Evolutionary conservation across 768 basidiomycete genomes (phyloP).

Genomic region (Chlorophyllum brunneum): DNA sequence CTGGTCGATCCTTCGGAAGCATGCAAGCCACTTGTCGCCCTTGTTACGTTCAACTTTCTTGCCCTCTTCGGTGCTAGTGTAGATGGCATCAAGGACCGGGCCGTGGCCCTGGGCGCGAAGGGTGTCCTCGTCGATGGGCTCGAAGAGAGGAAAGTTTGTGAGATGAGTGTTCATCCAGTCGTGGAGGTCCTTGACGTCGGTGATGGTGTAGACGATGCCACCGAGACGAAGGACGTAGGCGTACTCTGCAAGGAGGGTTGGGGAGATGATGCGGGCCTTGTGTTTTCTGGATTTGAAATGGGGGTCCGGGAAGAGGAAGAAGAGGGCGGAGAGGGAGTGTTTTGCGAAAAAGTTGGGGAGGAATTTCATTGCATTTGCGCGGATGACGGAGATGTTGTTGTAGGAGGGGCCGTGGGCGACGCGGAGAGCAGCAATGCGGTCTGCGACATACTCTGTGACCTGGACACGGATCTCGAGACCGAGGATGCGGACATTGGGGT

Average conservation of each 20-base stretch:
- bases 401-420: slow-evolving; percentile 49
- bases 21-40: slow-evolving; percentile 90
- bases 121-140: slow-evolving; percentile 68
- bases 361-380: slow-evolving; percentile 99
- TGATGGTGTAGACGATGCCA: slow-evolving; percentile 97
- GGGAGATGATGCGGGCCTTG: slow-evolving; percentile 97
- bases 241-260: slow-evolving; percentile 96
- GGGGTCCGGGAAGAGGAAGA: slow-evolving; percentile 98
- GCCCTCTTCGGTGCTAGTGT: slow-evolving; percentile 90
- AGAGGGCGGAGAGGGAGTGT: slow-evolving; percentile 86
- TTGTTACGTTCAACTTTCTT: slow-evolving; percentile 92
- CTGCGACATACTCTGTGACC: slow-evolving; percentile 93
- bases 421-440: slow-evolving; percentile 92
- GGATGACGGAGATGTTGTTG: slow-evolving; percentile 89
- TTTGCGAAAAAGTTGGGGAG: slow-evolving; percentile 93
- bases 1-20: slow-evolving; percentile 65
- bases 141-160: slow-evolving; percentile 84
- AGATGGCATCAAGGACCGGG: slow-evolving; percentile 76
- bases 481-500: slow-evolving; percentile 89
- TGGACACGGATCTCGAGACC: slow-evolving; percentile 97
- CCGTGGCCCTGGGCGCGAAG: slow-evolving; percentile 76
- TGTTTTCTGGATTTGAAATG: slow-evolving; percentile 98
- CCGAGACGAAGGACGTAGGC: slow-evolving; percentile 90
- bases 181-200: slow-evolving; percentile 91
- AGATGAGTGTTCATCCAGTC: slow-evolving; percentile 94